Evolutionary conservation across 1,284 basidiomycete genomes (phyloP).

Genomic region (Macrocystidia cucumis): DNA sequence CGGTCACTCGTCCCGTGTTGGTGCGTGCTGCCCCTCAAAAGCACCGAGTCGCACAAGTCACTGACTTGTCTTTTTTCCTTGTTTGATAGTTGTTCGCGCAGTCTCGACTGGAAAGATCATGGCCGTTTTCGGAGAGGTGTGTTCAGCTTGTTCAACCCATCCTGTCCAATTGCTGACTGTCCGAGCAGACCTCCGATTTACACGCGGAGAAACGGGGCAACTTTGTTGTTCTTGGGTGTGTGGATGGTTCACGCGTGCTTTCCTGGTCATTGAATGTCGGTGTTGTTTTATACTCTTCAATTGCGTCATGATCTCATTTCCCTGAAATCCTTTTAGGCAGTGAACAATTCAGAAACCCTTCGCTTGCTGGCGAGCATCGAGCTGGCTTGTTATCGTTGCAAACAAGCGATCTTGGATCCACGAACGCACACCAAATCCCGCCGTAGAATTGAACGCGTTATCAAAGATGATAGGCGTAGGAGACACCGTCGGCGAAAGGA

Average conservation of each 20-base stretch:
- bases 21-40: constrained; percentile 35
- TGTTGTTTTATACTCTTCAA: constrained; percentile 8
- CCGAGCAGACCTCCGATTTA: constrained; percentile 51
- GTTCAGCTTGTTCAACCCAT: constrained; percentile 13
- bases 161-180: constrained; percentile 5
- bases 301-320: not conserved
- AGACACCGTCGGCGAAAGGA: constrained; percentile 74
- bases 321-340: constrained; percentile 37
- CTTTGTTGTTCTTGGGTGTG: constrained; percentile 72
- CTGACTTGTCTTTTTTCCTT: constrained; percentile 1
- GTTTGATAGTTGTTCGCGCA: constrained; percentile 53
- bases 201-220: constrained; percentile 80
- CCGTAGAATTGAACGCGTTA: constrained; percentile 63
- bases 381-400: constrained; percentile 70
- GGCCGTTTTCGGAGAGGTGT: constrained; percentile 63
- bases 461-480: constrained; percentile 73
- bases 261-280: constrained; percentile 80
- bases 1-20: constrained; percentile 69
- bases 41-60: constrained; percentile 2
- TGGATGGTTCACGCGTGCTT: constrained; percentile 61
- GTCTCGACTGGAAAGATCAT: constrained; percentile 59
- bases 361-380: constrained; percentile 74
- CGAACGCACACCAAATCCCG: constrained; percentile 52
- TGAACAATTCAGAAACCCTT: constrained; percentile 74
- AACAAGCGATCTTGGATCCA: constrained; percentile 56